These are phyloP conservation scores for Fusarium denticulatum DNA, from an alignment of 2,329 filamentous ascomycete species.

Conservation along the genomic window DNA sequence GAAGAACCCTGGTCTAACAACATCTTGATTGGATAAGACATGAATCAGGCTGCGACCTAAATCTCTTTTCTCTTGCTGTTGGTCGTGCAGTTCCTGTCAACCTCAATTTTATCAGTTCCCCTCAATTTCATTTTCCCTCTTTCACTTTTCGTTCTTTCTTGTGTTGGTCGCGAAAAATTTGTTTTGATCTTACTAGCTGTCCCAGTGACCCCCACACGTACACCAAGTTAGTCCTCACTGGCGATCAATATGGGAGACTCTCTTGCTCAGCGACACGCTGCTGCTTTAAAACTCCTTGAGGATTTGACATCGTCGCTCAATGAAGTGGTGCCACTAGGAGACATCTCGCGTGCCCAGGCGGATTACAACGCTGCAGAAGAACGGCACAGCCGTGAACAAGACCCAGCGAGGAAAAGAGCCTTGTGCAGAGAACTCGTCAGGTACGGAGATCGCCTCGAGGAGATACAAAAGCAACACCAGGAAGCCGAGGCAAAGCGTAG, in stretches of 20 bases:
- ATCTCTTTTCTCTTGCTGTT: background rate
- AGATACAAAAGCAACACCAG: accelerated
- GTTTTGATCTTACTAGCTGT: background rate
- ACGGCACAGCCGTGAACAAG: background rate
- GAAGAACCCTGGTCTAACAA: background rate
- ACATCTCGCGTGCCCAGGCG: background rate
- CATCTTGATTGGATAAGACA: background rate
- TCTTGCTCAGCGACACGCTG: accelerated
- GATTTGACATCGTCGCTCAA: background rate
- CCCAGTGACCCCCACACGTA: background rate
- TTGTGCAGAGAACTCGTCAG: accelerated
- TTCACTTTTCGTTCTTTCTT: background rate
- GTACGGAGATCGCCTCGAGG: background rate
- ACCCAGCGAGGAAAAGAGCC: accelerated
- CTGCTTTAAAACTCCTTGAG: accelerated
- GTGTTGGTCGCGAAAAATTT: too few species aligned
- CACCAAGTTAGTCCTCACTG: accelerated
- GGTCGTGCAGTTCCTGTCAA: background rate
- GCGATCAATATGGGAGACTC: background rate
- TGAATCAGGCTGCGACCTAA: background rate
- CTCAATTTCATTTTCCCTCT: background rate
- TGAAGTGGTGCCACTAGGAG: background rate
- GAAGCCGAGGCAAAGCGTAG: accelerated
- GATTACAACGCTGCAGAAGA: background rate
- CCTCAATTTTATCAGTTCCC: background rate